These are phyloP conservation scores for Thalassiosira exigua DNA, from an alignment of 352 stramenopile species.

Conservation along the genomic window DNA sequence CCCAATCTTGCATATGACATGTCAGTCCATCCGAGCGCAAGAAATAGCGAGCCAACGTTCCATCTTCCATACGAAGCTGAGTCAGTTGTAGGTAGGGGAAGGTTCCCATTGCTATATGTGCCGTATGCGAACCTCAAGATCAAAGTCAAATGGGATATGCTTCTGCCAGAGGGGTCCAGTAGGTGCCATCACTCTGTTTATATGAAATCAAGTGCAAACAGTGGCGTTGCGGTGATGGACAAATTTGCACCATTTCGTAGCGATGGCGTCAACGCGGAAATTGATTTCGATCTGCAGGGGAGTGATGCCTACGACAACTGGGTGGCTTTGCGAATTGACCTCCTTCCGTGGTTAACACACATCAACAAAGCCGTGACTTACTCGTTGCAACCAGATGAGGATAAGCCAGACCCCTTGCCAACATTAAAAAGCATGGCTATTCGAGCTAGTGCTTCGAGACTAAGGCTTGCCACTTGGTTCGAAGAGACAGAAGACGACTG, in stretches of 20 bases:
- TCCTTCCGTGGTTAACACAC: constrained; percentile 72
- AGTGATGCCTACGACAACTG: constrained; percentile 49
- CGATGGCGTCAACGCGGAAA: constrained; percentile 49
- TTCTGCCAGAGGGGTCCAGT: constrained; percentile 8
- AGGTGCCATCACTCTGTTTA: constrained; percentile 62
- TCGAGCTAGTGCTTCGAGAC: constrained; percentile 24
- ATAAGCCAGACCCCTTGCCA: constrained; percentile 42
- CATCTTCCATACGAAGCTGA: constrained; percentile 46
- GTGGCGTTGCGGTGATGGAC: constrained; percentile 22
- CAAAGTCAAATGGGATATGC: constrained; percentile 59
- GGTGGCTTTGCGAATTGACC: constrained; percentile 64
- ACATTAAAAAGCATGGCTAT: constrained; percentile 45
- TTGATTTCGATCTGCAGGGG: constrained; percentile 48
- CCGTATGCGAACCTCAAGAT: constrained; percentile 50
- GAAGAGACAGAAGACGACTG: constrained; percentile 24
- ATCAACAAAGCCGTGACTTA: constrained; percentile 41
- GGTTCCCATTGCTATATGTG: constrained; percentile 58
- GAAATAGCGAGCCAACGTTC: constrained; percentile 11
- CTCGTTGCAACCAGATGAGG: constrained; percentile 20
- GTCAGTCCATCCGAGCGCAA: constrained; percentile 48
- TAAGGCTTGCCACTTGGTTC: constrained; percentile 61
- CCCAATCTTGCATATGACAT: constrained; percentile 59
- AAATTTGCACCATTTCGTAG: constrained; percentile 66
- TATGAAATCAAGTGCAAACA: constrained; percentile 8
- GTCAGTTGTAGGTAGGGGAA: constrained; percentile 26